Evolutionary conservation across 1,139 yeast species (phyloP), one percentile per base, ranked within the genome.

Genomic region (Pneumocystis murina): DNA sequence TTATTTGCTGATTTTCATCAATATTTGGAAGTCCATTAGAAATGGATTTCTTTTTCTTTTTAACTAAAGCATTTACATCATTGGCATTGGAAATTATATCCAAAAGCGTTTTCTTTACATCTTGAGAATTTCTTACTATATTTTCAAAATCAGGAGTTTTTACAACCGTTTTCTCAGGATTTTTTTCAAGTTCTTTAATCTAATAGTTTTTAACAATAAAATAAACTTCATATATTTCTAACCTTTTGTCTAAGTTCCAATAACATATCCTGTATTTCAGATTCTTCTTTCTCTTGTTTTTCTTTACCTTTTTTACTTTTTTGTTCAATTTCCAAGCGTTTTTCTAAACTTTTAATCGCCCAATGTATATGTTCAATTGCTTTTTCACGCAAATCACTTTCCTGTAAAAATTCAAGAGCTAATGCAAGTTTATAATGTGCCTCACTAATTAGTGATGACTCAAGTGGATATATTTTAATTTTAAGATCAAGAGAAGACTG

Each of bases 371-470:
- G 84, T 43, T 77, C 77, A 6, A 84, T 81, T 0, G 94, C 87
- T 66, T 78, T 77, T 3, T 72, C 62, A 65, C 81, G 76, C 69
- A 79, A 77, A 0, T 74, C 74, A 67, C 81, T 82, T 61, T 82
- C 85, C 17, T 80, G 78, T 65, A 82, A 78, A 69, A 86, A 86
- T 70, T 90, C 96, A 66, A 82, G 77, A 0, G 96, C 95, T 62
- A 90, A 77, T 0, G 95, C 86, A 55, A 88, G 77, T 73, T 89
- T 89, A 75, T 85, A 88, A 73, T 87, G 88, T 0, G 90, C 85
- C 71, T 89, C 96, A 2, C 92, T 84, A 8, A 89, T 78, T 54
- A 84, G 75, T 1, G 86, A 79, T 0, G 88, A 82, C 6, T 76
- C 74, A 24, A 59, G 54, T 20, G 80, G 72, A 70, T 80, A 84